These are phyloP conservation scores for Aspergillus versicolor DNA, from an alignment of 2,329 filamentous ascomycete genomes.

Conservation along the genomic window DNA sequence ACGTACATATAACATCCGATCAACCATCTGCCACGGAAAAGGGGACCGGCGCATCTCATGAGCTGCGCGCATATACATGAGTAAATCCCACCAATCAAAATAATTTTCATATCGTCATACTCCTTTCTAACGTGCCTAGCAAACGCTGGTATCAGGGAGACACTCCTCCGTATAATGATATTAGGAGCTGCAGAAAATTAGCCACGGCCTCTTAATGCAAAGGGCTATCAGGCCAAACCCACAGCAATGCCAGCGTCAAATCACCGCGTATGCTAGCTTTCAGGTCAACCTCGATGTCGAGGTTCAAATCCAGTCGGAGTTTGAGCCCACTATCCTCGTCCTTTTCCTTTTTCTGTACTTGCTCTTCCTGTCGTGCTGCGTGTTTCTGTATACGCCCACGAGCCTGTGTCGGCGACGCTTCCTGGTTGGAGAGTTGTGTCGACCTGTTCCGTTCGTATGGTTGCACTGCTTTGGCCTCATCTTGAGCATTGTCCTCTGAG, in stretches of 20 bases:
- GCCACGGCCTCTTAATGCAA: no score
- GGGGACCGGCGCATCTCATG: neutral
- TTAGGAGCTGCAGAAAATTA: neutral
- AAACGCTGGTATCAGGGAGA: no score
- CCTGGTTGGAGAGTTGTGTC: neutral
- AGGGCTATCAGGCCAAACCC: conserved; percentile 40
- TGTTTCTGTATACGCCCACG: neutral
- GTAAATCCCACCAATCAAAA: neutral
- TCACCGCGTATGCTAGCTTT: conserved; percentile 85
- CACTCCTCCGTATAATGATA: neutral
- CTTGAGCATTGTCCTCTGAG: neutral
- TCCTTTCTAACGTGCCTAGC: no score
- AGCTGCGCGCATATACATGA: neutral
- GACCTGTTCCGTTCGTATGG: neutral
- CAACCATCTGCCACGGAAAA: neutral
- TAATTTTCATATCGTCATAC: no score
- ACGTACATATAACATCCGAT: neutral
- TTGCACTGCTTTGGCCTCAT: neutral
- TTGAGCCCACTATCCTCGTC: conserved; percentile 37
- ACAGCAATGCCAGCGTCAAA: conserved; percentile 75
- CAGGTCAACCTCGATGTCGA: conserved; percentile 80
- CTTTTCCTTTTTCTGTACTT: neutral
- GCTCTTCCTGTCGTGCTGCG: neutral
- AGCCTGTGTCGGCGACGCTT: neutral
- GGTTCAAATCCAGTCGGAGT: conserved; percentile 71